Base-by-base conservation (phyloP, 2,329 filamentous ascomycete species). In the Botrytis fabae region DNA sequence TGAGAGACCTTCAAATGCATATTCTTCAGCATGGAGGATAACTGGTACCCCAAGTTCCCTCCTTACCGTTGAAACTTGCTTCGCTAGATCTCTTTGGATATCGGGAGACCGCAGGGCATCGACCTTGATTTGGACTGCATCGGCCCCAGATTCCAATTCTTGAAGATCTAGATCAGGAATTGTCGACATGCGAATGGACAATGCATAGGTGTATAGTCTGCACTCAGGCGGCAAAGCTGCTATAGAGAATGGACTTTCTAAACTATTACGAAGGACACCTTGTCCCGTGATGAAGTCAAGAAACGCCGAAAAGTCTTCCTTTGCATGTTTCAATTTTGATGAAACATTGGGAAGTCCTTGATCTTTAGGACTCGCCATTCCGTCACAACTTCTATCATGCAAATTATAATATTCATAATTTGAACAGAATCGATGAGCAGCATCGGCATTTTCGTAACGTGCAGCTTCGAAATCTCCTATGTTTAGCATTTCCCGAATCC, bases 341-440 rank as follows among this genome's bases (percentile, higher is more conserved):
- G 84, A 85, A 70, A 85, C 83, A 48, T 81, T 83, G 16, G 83
- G 83, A 10, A 83, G 83, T 10, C 83, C 81, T 65, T 83, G 83
- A 75, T 86, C 85, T 20, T 79, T 79, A 6, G 80, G 81, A 46
- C 80, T 82, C 22, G 80, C 82, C 70, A 79, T 79, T 35, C 81
- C 83, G 72, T 82, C 80, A 57, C 79, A 80, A 61, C 78, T 80
- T 44, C 78, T 80, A 75, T 86, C 85, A 75, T 86, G 83, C 14
- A 85, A 76, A 73, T 86, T 86, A 76, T 84, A 86, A 80, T 93
- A 95, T 78, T 94, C 92, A 75, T 92, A 87, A 76, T 93, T 94
- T 18, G 85, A 85, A 77, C 85, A 86, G 40, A 80, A 82, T 16
- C 84, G 80, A 75, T 86, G 85, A 35, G 83, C 80, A 1, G 82